A percentile compares a stretch with the other conserved stretches of the same genome.
These are phyloP conservation scores for Solanum sitiens DNA, from an alignment of 257 asterid genomes.

Conservation along the genomic window DNA sequence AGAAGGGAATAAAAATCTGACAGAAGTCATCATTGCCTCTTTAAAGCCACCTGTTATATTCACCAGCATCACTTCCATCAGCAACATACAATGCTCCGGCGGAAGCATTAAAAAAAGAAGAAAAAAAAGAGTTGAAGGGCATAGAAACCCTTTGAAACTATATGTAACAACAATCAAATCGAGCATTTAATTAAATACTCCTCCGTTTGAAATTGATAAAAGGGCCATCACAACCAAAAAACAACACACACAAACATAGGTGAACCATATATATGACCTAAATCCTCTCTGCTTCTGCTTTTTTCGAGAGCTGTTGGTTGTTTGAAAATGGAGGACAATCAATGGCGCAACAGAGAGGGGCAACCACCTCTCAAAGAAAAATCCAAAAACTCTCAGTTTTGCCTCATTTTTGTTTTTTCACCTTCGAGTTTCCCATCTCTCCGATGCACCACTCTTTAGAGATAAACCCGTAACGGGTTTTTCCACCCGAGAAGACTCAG, in stretches of 20 bases:
- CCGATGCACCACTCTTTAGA: neutral
- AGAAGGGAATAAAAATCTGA: neutral
- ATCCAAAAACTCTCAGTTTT: neutral
- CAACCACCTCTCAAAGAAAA: neutral
- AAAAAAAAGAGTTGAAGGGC: neutral
- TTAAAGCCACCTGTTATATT: neutral
- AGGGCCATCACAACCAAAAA: neutral
- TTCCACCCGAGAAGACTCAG: neutral
- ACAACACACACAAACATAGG: neutral
- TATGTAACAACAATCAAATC: neutral
- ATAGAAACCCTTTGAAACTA: neutral
- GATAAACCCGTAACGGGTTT: neutral
- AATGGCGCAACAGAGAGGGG: neutral
- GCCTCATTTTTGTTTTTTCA: neutral
- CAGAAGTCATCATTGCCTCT: neutral
- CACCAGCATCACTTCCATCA: neutral
- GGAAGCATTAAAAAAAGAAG: neutral
- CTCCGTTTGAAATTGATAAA: neutral
- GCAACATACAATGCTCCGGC: neutral
- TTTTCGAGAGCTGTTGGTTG: neutral
- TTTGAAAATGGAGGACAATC: neutral
- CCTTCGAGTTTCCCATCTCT: neutral
- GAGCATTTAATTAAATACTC: neutral
- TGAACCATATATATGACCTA: neutral
- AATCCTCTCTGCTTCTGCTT: neutral